phyloP scores from a whole-genome alignment of 768 basidiomycete species.

The Mycena haematopus region DNA sequence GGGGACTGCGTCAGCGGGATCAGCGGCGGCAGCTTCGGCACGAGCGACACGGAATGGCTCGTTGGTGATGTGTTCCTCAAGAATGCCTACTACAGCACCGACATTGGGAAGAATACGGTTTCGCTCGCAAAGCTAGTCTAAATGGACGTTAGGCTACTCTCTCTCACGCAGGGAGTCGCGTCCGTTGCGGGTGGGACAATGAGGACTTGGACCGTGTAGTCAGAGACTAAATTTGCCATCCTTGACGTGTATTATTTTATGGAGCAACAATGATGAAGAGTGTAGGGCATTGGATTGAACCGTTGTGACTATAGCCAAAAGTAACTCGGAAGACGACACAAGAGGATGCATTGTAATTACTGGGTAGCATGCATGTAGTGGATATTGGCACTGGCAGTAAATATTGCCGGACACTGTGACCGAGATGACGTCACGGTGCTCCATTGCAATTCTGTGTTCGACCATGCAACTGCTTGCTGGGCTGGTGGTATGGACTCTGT shows the following conservation, averaged over 20 bases:
- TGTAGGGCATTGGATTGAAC: background rate
- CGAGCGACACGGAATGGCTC: conserved; percentile 68
- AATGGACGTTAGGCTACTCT: background rate
- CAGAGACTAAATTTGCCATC: conserved; percentile 12
- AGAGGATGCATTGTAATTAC: too few relatives aligned
- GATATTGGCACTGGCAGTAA: too few relatives aligned
- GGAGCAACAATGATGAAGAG: conserved; percentile 20
- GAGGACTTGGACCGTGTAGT: conserved; percentile 5
- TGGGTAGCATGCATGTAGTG: too few relatives aligned
- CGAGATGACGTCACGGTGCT: too few relatives aligned
- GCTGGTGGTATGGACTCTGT: conserved; percentile 1
- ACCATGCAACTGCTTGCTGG: too few relatives aligned
- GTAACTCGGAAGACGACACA: too few relatives aligned
- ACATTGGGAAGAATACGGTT: conserved; percentile 25
- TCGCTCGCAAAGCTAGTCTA: conserved; percentile 25
- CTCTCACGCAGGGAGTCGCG: conserved; percentile 2
- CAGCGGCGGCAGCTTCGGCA: conserved; percentile 61
- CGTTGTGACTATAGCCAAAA: too few relatives aligned
- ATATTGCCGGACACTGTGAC: too few relatives aligned
- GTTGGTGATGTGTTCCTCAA: conserved; percentile 33
- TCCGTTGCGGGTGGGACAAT: background rate
- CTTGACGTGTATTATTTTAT: conserved; percentile 5
- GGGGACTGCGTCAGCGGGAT: conserved; percentile 80
- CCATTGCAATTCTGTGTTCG: too few relatives aligned
- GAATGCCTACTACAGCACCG: conserved; percentile 26